phyloP scores from a whole-genome alignment of 441 rosid species.

The Aquilaria agallochum region DNA sequence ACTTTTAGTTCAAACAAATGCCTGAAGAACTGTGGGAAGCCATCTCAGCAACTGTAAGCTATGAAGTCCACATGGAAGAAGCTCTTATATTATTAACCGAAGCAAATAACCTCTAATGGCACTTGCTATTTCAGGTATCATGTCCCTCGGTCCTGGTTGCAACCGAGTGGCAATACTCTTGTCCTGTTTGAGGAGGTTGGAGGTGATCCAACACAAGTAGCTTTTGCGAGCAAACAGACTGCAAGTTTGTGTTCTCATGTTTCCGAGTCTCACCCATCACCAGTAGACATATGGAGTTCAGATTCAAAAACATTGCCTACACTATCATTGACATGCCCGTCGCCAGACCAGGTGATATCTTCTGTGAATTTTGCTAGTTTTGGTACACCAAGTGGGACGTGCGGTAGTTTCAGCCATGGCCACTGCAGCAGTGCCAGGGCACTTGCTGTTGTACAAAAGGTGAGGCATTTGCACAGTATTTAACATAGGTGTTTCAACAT shows the following conservation, averaged over 20 bases:
- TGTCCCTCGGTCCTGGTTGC: conserved; percentile 91
- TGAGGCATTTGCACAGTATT: conserved; percentile 6
- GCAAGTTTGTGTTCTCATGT: conserved; percentile 62
- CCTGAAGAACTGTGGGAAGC: conserved; percentile 83
- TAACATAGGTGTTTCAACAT: too few species aligned
- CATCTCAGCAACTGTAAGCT: conserved; percentile 88
- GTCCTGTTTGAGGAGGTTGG: conserved; percentile 91
- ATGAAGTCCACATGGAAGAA: not conserved
- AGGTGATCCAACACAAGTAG: conserved; percentile 83
- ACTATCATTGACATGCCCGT: conserved; percentile 56
- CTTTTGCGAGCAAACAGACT: conserved; percentile 46
- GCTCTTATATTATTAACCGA: too few species aligned
- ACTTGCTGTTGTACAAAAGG: conserved; percentile 70
- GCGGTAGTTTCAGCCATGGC: conserved; percentile 77
- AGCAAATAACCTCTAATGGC: not conserved
- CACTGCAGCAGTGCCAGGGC: conserved; percentile 57
- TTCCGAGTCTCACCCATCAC: conserved; percentile 73
- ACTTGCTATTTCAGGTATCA: conserved; percentile 53
- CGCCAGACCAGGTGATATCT: conserved; percentile 68
- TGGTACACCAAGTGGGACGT: conserved; percentile 78
- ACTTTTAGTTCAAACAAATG: conserved; percentile 62
- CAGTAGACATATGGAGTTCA: conserved; percentile 68
- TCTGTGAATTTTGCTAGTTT: conserved; percentile 82
- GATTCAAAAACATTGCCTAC: conserved; percentile 40
- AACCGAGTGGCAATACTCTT: conserved; percentile 66